Conservation (phyloP, 352 stramenopile genomes). For the Bremia lactucae region DNA sequence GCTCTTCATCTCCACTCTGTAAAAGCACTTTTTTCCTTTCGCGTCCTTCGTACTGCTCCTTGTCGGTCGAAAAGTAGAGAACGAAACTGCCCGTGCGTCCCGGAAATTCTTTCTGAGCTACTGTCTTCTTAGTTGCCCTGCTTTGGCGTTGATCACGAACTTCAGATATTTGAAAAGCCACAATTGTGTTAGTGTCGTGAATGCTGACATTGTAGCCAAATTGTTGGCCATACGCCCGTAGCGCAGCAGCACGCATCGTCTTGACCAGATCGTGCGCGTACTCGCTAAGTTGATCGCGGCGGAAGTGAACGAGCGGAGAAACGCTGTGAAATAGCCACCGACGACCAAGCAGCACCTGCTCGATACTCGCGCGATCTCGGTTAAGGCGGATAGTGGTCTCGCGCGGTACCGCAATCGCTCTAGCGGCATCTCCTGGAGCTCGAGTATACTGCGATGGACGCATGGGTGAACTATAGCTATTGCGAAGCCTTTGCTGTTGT, state of each 20-base stretch:
- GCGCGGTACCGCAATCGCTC: slow-evolving; percentile 8
- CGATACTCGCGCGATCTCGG: slow-evolving; percentile 29
- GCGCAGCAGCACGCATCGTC: slow-evolving; percentile 37
- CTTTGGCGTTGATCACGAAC: slow-evolving; percentile 22
- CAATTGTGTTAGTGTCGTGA: slow-evolving; percentile 31
- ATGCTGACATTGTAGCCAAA: slow-evolving; percentile 62
- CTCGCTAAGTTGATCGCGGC: slow-evolving; percentile 27
- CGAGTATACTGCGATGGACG: slow-evolving; percentile 25
- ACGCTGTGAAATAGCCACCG: slow-evolving; percentile 54
- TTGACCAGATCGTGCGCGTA: slow-evolving; percentile 64
- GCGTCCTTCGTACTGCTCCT: slow-evolving; percentile 28
- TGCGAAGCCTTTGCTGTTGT: slow-evolving; percentile 24
- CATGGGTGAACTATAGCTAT: slow-evolving; percentile 28
- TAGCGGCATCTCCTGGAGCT: slow-evolving; percentile 2
- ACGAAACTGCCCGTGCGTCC: slow-evolving; percentile 38
- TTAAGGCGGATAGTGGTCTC: slow-evolving; percentile 11
- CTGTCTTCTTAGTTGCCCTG: not conserved
- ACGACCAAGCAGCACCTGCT: slow-evolving; percentile 40
- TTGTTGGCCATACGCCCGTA: slow-evolving; percentile 32
- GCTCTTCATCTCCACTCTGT: slow-evolving; percentile 40
- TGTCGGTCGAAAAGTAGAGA: slow-evolving; percentile 40
- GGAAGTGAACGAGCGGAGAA: slow-evolving; percentile 56
- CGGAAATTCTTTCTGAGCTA: not conserved
- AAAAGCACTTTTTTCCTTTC: slow-evolving; percentile 50
- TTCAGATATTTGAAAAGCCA: slow-evolving; percentile 50